phyloP scores from a whole-genome alignment of 371 early-diverging fungal species.

The Chytridium lagenaria region DNA sequence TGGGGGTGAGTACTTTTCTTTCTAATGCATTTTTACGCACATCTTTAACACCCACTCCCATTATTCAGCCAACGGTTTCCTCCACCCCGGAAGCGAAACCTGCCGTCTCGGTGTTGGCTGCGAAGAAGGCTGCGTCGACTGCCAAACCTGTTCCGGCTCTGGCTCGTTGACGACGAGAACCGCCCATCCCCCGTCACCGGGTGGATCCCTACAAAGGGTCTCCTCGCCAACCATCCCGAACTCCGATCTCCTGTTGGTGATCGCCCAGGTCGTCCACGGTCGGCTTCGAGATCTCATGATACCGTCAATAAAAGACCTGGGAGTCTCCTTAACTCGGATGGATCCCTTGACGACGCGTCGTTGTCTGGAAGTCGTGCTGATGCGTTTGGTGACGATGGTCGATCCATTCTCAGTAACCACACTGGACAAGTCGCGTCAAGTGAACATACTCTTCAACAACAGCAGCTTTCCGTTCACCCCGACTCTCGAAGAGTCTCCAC shows the following conservation, averaged over 20 bases:
- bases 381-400: too few relatives aligned
- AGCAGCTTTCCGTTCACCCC: too few relatives aligned
- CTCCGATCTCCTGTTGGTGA: conserved; percentile 9
- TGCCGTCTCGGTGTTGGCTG: conserved; percentile 1
- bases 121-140: conserved; percentile 1
- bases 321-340: conserved; percentile 3
- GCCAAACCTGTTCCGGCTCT: background rate
- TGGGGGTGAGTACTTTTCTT: background rate
- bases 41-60: background rate
- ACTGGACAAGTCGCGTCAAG: too few relatives aligned
- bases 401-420: too few relatives aligned
- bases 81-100: conserved; percentile 17
- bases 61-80: conserved; percentile 14
- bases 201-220: conserved; percentile 5
- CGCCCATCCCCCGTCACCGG: background rate
- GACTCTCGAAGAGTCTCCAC: too few relatives aligned
- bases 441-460: too few relatives aligned
- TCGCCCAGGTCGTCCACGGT: background rate
- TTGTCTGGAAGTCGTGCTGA: too few relatives aligned
- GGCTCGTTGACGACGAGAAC: background rate
- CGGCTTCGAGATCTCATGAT: background rate
- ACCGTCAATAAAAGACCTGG: background rate
- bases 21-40: background rate
- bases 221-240: conserved; percentile 13
- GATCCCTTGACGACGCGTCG: too few relatives aligned